phyloP scores from a whole-genome alignment of 2,329 filamentous ascomycete species.

The Leptographium procerum region DNA sequence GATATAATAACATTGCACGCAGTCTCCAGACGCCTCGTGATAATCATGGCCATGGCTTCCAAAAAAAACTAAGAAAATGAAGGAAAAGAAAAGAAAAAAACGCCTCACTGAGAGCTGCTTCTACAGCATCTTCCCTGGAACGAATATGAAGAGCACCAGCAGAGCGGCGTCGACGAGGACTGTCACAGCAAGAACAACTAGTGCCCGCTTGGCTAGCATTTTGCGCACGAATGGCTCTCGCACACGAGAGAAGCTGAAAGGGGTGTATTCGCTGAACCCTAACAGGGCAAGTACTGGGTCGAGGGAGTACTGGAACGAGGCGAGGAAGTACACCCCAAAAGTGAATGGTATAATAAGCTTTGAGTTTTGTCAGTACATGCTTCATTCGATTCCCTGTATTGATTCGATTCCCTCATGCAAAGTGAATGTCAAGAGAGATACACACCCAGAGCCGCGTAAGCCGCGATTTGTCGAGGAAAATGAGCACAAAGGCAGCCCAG shows the following conservation, averaged over 20 bases:
- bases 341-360: constrained; percentile 80
- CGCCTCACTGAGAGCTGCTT: too few relatives aligned
- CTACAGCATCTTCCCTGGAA: constrained; percentile 75
- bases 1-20: background rate
- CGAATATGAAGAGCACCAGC: constrained; percentile 84
- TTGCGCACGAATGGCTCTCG: constrained; percentile 84
- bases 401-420: background rate
- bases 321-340: constrained; percentile 75
- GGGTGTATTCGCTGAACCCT: constrained; percentile 93
- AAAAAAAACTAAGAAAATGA: background rate
- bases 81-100: background rate
- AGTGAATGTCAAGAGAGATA: constrained; percentile 12
- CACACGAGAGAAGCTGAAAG: constrained; percentile 80
- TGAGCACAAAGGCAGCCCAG: constrained; percentile 88
- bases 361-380: constrained; percentile 12
- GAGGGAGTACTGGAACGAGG: constrained; percentile 90
- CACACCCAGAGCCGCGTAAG: constrained; percentile 74
- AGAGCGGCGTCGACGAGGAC: constrained; percentile 68
- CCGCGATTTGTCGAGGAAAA: constrained; percentile 73
- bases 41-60: background rate
- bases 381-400: background rate
- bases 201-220: constrained; percentile 70
- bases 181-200: constrained; percentile 70
- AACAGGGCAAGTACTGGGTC: constrained; percentile 81
- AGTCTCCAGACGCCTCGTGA: background rate